phyloP scores from a whole-genome alignment of 2,329 filamentous ascomycete genomes.

The Triangularia setosa region DNA sequence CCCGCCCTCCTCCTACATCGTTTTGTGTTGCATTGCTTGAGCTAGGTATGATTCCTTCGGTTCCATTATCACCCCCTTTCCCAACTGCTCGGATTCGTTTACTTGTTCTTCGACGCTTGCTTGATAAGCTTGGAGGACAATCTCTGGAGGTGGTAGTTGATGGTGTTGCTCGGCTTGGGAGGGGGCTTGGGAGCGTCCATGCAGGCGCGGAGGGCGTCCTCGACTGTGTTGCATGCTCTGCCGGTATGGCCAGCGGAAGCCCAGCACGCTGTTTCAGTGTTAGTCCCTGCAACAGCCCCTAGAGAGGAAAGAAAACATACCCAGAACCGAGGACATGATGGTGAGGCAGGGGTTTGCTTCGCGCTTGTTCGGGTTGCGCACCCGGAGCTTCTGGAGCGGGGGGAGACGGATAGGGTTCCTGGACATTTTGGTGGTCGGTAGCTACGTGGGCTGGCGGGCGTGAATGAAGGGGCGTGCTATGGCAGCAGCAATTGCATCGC shows the following conservation, averaged over 20 bases:
- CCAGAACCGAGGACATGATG: constrained; percentile 56
- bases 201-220: constrained; percentile 58
- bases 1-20: too few species aligned
- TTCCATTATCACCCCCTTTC: not conserved
- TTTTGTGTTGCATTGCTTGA: too few species aligned
- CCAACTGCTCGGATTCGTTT: not conserved
- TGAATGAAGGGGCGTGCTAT: not conserved
- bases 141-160: constrained; percentile 88
- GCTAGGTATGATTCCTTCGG: not conserved
- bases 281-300: not conserved
- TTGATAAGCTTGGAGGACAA: constrained; percentile 67
- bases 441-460: not conserved
- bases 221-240: constrained; percentile 54
- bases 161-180: constrained; percentile 60
- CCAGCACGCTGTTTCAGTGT: constrained; percentile 64
- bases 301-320: constrained; percentile 36
- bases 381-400: constrained; percentile 52
- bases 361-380: constrained; percentile 49
- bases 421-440: constrained; percentile 23
- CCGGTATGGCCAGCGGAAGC: constrained; percentile 70
- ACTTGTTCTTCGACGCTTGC: constrained; percentile 38
- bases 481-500: constrained; percentile 3
- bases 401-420: constrained; percentile 55
- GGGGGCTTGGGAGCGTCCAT: constrained; percentile 72
- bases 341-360: constrained; percentile 50